These are phyloP conservation scores for Babesia bigemina DNA, from an alignment of 169 alveolate species.

Conservation along the genomic window DNA sequence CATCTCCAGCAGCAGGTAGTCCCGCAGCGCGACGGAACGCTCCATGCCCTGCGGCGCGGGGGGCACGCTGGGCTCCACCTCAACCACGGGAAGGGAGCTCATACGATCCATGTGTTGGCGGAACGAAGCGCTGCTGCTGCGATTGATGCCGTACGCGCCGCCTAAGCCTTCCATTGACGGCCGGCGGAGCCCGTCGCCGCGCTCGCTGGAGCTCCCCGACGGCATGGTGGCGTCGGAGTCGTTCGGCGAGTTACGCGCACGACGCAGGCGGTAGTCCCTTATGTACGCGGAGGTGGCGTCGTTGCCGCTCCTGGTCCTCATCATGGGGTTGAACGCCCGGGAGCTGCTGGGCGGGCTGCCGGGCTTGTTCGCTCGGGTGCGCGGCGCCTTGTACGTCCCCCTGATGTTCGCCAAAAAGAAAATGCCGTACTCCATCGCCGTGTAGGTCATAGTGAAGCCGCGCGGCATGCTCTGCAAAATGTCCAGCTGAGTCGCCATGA, in stretches of 20 bases:
- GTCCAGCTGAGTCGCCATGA: slow-evolving; percentile 52
- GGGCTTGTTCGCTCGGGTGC: neutral
- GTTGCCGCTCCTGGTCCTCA: neutral
- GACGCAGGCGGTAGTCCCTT: neutral
- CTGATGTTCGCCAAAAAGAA: slow-evolving; percentile 50
- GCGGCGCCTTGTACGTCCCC: slow-evolving; percentile 25
- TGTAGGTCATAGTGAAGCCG: slow-evolving; percentile 65
- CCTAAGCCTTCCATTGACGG: no score
- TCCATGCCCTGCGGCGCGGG: slow-evolving; percentile 1
- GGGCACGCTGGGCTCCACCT: no score
- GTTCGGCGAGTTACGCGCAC: neutral
- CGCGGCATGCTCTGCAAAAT: slow-evolving; percentile 66
- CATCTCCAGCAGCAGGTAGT: slow-evolving; percentile 40
- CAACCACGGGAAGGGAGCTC: neutral
- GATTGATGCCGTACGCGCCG: neutral
- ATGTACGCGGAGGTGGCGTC: neutral
- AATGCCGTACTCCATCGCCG: slow-evolving; percentile 58
- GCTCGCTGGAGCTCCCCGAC: neutral
- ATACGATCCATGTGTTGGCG: neutral
- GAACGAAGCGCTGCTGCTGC: neutral
- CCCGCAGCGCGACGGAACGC: neutral
- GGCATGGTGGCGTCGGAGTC: neutral
- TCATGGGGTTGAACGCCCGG: neutral
- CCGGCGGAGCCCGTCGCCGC: no score
- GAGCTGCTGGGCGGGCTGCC: neutral